phyloP scores from a whole-genome alignment of 345 rosid genomes.

The Adansonia digitata region DNA sequence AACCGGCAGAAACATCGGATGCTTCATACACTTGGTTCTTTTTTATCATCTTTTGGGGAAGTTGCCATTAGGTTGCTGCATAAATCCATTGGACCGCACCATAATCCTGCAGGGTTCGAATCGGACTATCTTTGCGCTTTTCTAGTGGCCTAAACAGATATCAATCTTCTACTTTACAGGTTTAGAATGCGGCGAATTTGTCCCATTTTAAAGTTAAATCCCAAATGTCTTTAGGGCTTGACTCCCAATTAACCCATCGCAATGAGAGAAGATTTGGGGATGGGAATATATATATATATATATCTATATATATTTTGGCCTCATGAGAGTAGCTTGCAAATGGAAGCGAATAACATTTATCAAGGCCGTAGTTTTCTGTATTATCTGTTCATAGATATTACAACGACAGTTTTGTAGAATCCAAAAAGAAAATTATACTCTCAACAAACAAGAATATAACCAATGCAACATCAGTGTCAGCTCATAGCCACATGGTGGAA shows the following conservation, averaged over 20 bases:
- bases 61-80: background rate
- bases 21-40: no score
- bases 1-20: no score
- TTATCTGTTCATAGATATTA: background rate
- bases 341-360: no score
- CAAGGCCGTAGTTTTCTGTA: no score
- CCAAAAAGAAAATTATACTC: background rate
- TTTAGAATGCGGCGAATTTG: background rate
- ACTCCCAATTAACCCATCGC: no score
- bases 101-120: no score
- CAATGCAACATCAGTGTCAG: background rate
- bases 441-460: background rate
- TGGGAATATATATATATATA: no score
- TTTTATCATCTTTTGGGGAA: background rate
- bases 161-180: background rate
- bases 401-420: background rate
- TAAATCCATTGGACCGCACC: background rate
- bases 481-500: background rate
- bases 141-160: background rate
- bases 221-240: background rate
- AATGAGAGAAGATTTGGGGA: no score
- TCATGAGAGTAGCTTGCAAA: background rate
- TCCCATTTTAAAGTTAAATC: background rate
- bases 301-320: no score
- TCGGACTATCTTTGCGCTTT: background rate